Base-by-base conservation (phyloP, 176 grass and related monocot species). In the Carex littledalei region DNA sequence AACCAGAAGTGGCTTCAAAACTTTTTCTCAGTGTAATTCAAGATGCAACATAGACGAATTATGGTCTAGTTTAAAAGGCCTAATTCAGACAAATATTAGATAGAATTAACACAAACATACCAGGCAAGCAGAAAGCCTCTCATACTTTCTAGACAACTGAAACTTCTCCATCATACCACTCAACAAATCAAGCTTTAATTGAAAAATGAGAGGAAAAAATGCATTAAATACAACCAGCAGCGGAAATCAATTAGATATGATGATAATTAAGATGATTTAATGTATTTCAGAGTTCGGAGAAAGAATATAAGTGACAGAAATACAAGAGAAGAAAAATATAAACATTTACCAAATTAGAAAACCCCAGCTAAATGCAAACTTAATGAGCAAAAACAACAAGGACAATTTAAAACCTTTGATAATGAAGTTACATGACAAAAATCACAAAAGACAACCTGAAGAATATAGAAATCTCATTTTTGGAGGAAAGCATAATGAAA, bases 161-260 rank as follows among this genome's bases (percentile, higher is more conserved):
- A 89, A 37, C 72, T 93, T 84, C 63, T 67, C 86, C 85, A 98
- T 75, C 84, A 88, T 86, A 86, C 87, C 85, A 39, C 86, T 69
- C 72, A 94, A 81, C 34, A 64, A 66, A 73, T 89, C 84, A 87
- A 98, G 88, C 96, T 98, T 91, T 89, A 89, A 86, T 86, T 32
- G 41, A 74, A 77, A 83, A 63, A 85, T 32, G 52, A 86, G 80
- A 89, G 85, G 16, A 18, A 59, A 74, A 87, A 80, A 9, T 64
- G 55, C 26, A 82, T 84, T 49, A 88, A 75, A 80, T 87, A 81
- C 31, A 82, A 57, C 26, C 11, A 34, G 22, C 52, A 78, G 14
- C 3, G 21, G 15, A 56, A 55, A 54, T 55, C 2, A 55, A 55
- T 16, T 29, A 54, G 16, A 76, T 52, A 26, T 78, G 49, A 24